These are phyloP conservation scores for Sabuloglossum arenarium DNA, from an alignment of 495 filamentous ascomycete genomes.

Conservation along the genomic window DNA sequence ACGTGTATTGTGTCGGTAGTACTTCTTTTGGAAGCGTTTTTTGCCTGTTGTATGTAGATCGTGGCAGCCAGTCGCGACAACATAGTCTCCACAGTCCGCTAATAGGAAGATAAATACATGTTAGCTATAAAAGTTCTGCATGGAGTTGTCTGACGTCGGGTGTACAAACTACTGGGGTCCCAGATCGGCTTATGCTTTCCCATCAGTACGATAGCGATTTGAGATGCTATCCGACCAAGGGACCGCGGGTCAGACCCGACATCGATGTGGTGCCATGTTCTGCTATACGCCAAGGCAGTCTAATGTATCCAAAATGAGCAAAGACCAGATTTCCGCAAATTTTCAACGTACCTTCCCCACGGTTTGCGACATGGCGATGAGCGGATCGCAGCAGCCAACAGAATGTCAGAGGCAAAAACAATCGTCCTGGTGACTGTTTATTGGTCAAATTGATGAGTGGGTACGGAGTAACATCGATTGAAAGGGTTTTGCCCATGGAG, in stretches of 20 bases:
- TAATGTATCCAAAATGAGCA: constrained; percentile 16
- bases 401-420: background rate
- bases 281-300: constrained; percentile 92
- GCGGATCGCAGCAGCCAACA: background rate
- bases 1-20: constrained; percentile 81
- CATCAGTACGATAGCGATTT: constrained; percentile 84
- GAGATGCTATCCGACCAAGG: constrained; percentile 76
- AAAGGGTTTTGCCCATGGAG: too few species aligned
- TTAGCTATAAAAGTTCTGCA: background rate
- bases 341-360: constrained; percentile 34
- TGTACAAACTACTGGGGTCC: constrained; percentile 37
- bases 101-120: constrained; percentile 14
- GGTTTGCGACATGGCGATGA: constrained; percentile 38
- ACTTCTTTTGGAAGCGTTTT: constrained; percentile 83
- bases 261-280: constrained; percentile 77
- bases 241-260: constrained; percentile 37
- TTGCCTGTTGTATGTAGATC: constrained; percentile 74
- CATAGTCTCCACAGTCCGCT: constrained; percentile 98
- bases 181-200: constrained; percentile 99
- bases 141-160: background rate
- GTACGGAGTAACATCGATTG: background rate
- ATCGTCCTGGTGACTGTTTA: background rate
- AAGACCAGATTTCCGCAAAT: constrained; percentile 5
- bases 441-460: background rate
- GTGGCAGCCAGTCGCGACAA: constrained; percentile 76